Base-by-base conservation (phyloP, 176 grass and related monocot species). In the Neostapfia colusana region DNA sequence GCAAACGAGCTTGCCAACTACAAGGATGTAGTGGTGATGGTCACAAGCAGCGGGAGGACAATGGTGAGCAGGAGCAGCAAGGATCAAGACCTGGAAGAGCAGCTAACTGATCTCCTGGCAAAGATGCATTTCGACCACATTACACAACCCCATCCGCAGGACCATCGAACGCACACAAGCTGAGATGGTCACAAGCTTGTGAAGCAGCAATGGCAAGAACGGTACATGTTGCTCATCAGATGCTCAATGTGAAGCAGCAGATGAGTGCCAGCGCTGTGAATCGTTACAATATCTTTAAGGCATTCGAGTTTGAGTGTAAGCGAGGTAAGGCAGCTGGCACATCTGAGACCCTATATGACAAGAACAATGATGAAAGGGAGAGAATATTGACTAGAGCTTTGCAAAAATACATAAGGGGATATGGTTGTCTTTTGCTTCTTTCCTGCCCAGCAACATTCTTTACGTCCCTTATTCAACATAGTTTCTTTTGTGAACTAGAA, bases 1-100 rank as follows among this genome's bases (percentile, higher is more conserved):
- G 90, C 90, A 2, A 93, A 93, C 17, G 76, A 74, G 65, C 67
- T 93, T 14, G 83, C 90, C 2, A 89, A 85, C 55, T 89, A 89
- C 73, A 93, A 93, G 65, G 80, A 83, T 46, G 63, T 81, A 1
- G 86, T 89, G 28, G 82, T 84, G 17, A 72, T 84, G 43, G 80
- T 93, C 73, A 86, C 90, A 44, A 61, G 66, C 38, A 64, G 17
- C 9, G 77, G 73, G 67, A 89, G 75, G 69, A 89, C 46, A 1
- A 84, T 53, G 0, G 76, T 89, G 15, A 43, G 77, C 46, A 89
- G 84, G 72, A 65, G 3, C 7, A 57, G 65, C 43, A 78, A 89
- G 55, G 81, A 78, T 39, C 60, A 84, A 4, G 90, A 93, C 56
- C 31, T 93, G 0, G 90, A 89, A 41, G 77, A 86, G 26, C 71